phyloP scores from a whole-genome alignment of 2,329 filamentous ascomycete species.

The Lachnellula willkommii region DNA sequence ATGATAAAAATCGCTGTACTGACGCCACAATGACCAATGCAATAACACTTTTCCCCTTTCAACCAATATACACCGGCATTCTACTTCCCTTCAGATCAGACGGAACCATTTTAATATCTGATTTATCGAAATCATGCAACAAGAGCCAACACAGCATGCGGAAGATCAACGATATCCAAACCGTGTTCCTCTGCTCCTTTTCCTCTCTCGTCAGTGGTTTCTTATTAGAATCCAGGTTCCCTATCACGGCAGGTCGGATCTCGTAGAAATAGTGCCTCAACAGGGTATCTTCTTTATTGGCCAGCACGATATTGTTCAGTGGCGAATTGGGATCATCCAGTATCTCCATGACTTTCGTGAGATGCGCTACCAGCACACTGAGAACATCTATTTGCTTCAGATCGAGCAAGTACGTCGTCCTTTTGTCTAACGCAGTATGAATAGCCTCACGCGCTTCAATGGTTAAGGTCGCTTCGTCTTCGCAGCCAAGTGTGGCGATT shows the following conservation, averaged over 20 bases:
- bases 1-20: slow-evolving; percentile 51
- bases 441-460: slow-evolving; percentile 26
- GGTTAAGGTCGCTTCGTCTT: slow-evolving; percentile 19
- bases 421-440: slow-evolving; percentile 24
- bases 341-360: slow-evolving; percentile 35
- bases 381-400: slow-evolving; percentile 21
- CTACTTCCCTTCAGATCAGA: slow-evolving; percentile 49
- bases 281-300: slow-evolving; percentile 45
- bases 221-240: slow-evolving; percentile 29
- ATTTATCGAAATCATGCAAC: slow-evolving; percentile 50
- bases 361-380: slow-evolving; percentile 23
- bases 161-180: slow-evolving; percentile 51
- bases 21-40: slow-evolving; percentile 52
- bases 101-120: slow-evolving; percentile 48
- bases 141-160: slow-evolving; percentile 54
- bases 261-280: slow-evolving; percentile 48
- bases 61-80: slow-evolving; percentile 47
- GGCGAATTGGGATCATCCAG: slow-evolving; percentile 39
- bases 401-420: slow-evolving; percentile 20
- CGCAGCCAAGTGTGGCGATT: slow-evolving; percentile 13
- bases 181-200: slow-evolving; percentile 30
- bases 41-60: slow-evolving; percentile 44
- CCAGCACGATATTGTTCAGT: slow-evolving; percentile 34
- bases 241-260: slow-evolving; percentile 39
- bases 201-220: slow-evolving; percentile 7